Conservation (phyloP, 2,329 filamentous ascomycete genomes). For the Sporothrix globosa region DNA sequence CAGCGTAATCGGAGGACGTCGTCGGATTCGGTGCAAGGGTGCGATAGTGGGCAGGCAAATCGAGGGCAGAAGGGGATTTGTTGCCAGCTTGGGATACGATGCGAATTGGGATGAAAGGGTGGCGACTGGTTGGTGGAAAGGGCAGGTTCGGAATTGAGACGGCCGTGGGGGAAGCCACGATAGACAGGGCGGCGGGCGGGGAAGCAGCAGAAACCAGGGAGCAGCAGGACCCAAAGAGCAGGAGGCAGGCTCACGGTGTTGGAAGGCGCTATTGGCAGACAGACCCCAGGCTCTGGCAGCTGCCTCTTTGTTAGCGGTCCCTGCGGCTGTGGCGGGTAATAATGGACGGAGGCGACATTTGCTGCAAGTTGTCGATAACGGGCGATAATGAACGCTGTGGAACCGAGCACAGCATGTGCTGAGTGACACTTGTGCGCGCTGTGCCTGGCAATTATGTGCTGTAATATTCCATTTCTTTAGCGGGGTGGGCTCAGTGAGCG, state of each 20-base stretch:
- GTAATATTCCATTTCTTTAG: background rate
- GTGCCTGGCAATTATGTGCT: conserved; percentile 5
- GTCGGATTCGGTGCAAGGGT: conserved; percentile 10
- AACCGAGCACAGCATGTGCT: background rate
- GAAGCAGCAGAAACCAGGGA: background rate
- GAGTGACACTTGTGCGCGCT: background rate
- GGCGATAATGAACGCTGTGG: conserved; percentile 5
- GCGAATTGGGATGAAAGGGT: conserved; percentile 27
- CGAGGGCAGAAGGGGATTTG: conserved; percentile 2
- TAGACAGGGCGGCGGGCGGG: conserved; percentile 17
- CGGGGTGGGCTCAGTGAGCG: background rate
- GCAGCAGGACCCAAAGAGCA: background rate
- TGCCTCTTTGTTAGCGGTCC: background rate
- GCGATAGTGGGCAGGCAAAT: background rate
- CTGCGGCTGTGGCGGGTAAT: conserved; percentile 18
- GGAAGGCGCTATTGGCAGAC: background rate
- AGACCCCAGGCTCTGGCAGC: conserved; percentile 10
- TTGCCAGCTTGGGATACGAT: conserved; percentile 20
- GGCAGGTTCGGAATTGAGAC: conserved; percentile 26
- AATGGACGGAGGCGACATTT: background rate
- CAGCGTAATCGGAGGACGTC: background rate
- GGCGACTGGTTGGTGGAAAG: conserved; percentile 21
- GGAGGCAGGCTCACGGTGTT: too few species aligned
- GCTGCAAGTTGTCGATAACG: background rate
- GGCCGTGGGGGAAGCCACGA: conserved; percentile 27